Evolutionary conservation across 2,329 filamentous ascomycete species (phyloP).

Genomic region (Fusarium buharicum): DNA sequence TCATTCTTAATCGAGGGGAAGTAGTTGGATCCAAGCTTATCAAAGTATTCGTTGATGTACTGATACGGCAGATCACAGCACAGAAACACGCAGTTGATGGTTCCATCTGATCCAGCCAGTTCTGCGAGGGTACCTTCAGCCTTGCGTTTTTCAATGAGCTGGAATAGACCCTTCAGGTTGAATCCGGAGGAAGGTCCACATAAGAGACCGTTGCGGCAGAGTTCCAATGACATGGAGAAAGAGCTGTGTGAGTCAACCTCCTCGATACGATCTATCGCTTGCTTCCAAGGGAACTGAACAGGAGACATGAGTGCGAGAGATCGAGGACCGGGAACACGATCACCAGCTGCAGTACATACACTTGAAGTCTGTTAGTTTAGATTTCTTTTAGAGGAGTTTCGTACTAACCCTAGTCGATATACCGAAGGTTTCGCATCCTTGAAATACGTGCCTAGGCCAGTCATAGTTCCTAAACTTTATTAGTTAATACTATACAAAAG

Average conservation of each 20-base stretch:
- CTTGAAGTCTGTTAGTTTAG: constrained; percentile 49
- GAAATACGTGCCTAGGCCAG: constrained; percentile 62
- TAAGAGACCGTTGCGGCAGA: constrained; percentile 67
- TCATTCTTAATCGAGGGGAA: constrained; percentile 62
- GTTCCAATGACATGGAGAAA: constrained; percentile 61
- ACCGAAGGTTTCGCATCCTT: constrained; percentile 61
- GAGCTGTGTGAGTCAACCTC: constrained; percentile 66
- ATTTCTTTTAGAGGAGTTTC: fast-evolving
- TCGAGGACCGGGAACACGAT: constrained; percentile 69
- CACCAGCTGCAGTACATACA: constrained; percentile 66
- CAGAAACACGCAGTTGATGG: constrained; percentile 66
- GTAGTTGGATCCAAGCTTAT: constrained; percentile 60
- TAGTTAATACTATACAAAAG: constrained; percentile 16
- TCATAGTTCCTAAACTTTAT: constrained; percentile 53
- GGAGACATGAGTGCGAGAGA: constrained; percentile 60
- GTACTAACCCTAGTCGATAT: constrained; percentile 47
- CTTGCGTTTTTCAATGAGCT: constrained; percentile 62
- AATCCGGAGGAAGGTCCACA: constrained; percentile 71
- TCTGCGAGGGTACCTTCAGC: constrained; percentile 55
- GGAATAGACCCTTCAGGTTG: constrained; percentile 63
- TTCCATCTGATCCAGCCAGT: constrained; percentile 57
- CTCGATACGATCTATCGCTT: constrained; percentile 65
- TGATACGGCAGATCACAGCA: constrained; percentile 73
- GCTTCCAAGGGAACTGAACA: constrained; percentile 67
- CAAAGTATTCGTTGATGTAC: constrained; percentile 69